Evolutionary conservation across 768 basidiomycete species (phyloP).

Genomic region (Coprinellus micaceus): DNA sequence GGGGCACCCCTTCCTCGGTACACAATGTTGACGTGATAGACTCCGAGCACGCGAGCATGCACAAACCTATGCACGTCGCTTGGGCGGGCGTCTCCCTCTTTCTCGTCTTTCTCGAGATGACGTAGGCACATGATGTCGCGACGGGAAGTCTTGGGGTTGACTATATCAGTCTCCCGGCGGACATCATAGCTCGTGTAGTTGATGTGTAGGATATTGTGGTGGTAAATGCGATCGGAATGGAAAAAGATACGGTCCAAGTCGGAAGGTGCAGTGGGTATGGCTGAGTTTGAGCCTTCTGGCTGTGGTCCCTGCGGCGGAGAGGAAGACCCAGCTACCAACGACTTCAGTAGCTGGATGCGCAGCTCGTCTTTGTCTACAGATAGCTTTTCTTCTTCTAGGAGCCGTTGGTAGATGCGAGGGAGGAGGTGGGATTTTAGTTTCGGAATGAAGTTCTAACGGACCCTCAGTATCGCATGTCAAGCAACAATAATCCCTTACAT

Average conservation of each 20-base stretch:
- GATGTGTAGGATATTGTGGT: conserved; percentile 11
- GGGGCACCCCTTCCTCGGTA: background rate
- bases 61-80: conserved; percentile 15
- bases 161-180: conserved; percentile 14
- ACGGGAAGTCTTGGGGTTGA: conserved; percentile 13
- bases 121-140: conserved; percentile 3
- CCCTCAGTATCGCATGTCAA: background rate
- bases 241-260: conserved; percentile 5
- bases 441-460: conserved; percentile 22
- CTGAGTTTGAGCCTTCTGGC: background rate
- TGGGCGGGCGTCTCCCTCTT: conserved; percentile 12
- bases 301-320: too few species aligned
- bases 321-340: background rate
- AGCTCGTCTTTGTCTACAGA: background rate
- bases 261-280: background rate
- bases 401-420: conserved; percentile 19
- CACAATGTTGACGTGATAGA: conserved; percentile 18
- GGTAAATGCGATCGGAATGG: conserved; percentile 10
- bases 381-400: background rate
- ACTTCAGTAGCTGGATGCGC: background rate
- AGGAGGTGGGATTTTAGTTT: conserved; percentile 34
- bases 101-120: conserved; percentile 7
- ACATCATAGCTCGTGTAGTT: conserved; percentile 19
- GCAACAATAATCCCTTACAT: background rate
- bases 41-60: conserved; percentile 19